Evolutionary conservation across 306 rosid genomes (phyloP).

Genomic region (Glycyrrhiza uralensis): DNA sequence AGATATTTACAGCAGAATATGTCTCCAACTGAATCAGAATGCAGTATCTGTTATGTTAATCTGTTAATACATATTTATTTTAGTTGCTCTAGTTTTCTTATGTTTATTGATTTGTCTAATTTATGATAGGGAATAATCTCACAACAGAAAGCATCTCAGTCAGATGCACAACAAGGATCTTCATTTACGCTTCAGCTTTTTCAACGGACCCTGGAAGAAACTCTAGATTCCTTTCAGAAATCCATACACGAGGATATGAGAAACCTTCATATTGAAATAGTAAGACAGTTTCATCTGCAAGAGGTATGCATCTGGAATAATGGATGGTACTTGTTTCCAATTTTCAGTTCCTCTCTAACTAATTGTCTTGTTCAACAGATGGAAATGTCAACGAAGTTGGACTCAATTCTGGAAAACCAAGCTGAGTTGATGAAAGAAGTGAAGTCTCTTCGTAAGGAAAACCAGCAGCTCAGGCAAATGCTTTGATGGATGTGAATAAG

Average conservation of each 20-base stretch:
- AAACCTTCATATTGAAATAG: slow-evolving; percentile 92
- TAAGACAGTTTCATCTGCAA: slow-evolving; percentile 93
- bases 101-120: slow-evolving; percentile 24
- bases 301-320: slow-evolving; percentile 60
- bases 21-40: too few species aligned
- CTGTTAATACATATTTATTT: background rate
- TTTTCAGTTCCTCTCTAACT: slow-evolving; percentile 10
- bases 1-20: too few species aligned
- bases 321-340: background rate
- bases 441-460: slow-evolving; percentile 77
- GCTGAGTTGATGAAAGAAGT: slow-evolving; percentile 88
- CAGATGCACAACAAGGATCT: slow-evolving; percentile 75
- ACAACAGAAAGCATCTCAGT: slow-evolving; percentile 57
- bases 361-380: slow-evolving; percentile 44
- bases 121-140: slow-evolving; percentile 59
- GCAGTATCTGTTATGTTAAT: background rate
- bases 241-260: slow-evolving; percentile 87
- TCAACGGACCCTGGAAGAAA: slow-evolving; percentile 86
- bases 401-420: slow-evolving; percentile 74
- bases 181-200: slow-evolving; percentile 93
- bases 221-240: slow-evolving; percentile 80
- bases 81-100: slow-evolving; percentile 12
- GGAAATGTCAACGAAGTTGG: slow-evolving; percentile 61
- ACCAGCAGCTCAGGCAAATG: slow-evolving; percentile 84
- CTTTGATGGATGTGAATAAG: slow-evolving; percentile 51